phyloP scores from a whole-genome alignment of 2,329 filamentous ascomycete species.

The Colletotrichum graminicola region DNA sequence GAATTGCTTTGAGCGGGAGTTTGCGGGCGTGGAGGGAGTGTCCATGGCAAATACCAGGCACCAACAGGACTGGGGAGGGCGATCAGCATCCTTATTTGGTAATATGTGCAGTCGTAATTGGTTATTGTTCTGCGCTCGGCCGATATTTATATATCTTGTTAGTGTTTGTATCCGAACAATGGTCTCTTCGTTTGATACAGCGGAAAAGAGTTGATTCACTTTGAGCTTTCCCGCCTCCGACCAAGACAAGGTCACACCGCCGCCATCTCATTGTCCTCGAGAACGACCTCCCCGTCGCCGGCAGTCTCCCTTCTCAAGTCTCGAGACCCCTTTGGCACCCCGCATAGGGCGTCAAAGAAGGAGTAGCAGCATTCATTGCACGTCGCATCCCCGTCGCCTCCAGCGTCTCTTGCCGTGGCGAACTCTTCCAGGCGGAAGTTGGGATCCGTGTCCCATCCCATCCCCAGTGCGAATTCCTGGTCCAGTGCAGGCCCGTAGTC shows the following conservation, averaged over 20 bases:
- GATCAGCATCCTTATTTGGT: conserved; percentile 2
- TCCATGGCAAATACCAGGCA: conserved; percentile 19
- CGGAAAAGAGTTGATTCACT: too few species aligned
- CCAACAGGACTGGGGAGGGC: conserved; percentile 6
- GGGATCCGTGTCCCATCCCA: conserved; percentile 25
- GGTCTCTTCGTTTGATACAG: neutral
- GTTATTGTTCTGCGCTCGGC: neutral
- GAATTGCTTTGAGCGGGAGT: conserved; percentile 29
- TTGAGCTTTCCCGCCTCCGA: neutral
- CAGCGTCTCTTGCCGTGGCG: neutral
- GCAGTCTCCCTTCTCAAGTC: conserved; percentile 15
- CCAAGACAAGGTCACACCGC: neutral
- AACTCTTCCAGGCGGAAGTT: conserved; percentile 18
- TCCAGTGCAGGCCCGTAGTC: conserved; percentile 31
- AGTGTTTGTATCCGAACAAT: neutral
- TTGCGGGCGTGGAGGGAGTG: neutral
- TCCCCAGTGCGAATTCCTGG: conserved; percentile 24
- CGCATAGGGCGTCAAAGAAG: conserved; percentile 31
- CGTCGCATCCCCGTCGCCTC: conserved; percentile 5
- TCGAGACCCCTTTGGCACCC: conserved; percentile 9
- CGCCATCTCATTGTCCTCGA: conserved; percentile 34
- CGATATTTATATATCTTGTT: neutral
- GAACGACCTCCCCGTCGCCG: neutral
- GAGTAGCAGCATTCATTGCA: conserved; percentile 28
- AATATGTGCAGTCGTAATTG: neutral